Conservation (phyloP, 2,329 filamentous ascomycete species). For the Fusarium concolor region DNA sequence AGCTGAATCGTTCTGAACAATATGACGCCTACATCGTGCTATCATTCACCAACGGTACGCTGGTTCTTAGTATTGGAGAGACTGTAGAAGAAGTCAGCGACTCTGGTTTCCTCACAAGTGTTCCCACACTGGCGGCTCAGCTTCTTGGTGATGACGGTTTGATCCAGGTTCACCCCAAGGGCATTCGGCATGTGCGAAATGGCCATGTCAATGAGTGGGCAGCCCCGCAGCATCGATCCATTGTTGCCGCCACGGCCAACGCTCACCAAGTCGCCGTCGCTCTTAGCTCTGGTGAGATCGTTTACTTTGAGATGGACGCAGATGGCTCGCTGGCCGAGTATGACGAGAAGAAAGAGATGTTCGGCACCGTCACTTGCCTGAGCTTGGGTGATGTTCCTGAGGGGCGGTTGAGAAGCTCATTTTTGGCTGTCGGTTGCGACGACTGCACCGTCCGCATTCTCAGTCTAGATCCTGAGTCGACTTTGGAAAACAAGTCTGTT, state of each 20-base stretch:
- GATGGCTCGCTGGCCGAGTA: conserved; percentile 94
- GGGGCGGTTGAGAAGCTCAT: conserved; percentile 88
- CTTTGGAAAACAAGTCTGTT: conserved; percentile 91
- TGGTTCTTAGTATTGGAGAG: conserved; percentile 95
- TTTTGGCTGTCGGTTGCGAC: conserved; percentile 95
- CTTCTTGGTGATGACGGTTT: conserved; percentile 93
- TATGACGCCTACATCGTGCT: conserved; percentile 97
- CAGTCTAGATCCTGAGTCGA: conserved; percentile 89
- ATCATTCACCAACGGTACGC: conserved; percentile 87
- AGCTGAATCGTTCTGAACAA: conserved; percentile 81
- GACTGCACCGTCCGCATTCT: conserved; percentile 95
- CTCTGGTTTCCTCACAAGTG: conserved; percentile 89
- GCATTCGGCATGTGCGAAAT: conserved; percentile 87
- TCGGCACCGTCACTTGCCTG: conserved; percentile 93
- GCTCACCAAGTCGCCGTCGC: conserved; percentile 93
- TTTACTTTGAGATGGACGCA: conserved; percentile 97
- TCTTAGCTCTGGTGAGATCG: conserved; percentile 93
- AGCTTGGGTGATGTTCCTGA: conserved; percentile 93
- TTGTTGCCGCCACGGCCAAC: conserved; percentile 94
- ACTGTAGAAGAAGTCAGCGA: conserved; percentile 96
- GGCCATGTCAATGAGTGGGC: conserved; percentile 92
- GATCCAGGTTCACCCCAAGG: conserved; percentile 95
- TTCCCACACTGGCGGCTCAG: conserved; percentile 91
- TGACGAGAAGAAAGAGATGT: conserved; percentile 94
- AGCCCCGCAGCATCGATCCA: conserved; percentile 91